Conservation (phyloP, 306 rosid genomes). For the Dryas drummondii region DNA sequence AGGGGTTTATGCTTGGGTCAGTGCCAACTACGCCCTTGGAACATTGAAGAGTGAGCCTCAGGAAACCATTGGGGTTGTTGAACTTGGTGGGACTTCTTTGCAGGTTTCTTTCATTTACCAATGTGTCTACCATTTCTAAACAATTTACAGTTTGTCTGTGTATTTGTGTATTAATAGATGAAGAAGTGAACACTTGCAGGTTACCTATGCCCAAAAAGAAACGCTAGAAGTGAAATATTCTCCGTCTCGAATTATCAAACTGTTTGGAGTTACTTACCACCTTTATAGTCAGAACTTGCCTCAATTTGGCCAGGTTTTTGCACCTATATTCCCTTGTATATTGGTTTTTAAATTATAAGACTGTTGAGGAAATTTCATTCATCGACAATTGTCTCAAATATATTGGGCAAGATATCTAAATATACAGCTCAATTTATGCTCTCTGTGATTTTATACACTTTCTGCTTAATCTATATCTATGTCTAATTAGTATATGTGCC, state of each 20-base stretch:
- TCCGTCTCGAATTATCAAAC: constrained; percentile 26
- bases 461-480: neutral
- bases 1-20: constrained; percentile 54
- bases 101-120: constrained; percentile 46
- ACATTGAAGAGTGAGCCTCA: constrained; percentile 43
- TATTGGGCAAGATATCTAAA: no score
- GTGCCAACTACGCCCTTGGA: constrained; percentile 57
- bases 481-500: neutral
- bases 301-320: constrained; percentile 47
- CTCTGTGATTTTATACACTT: neutral
- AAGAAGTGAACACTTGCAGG: constrained; percentile 24
- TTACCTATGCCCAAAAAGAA: constrained; percentile 31
- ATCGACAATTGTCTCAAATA: no score
- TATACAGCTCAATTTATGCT: no score
- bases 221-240: constrained; percentile 25
- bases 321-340: neutral
- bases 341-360: neutral
- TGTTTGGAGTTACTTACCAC: constrained; percentile 44
- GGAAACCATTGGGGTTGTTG: constrained; percentile 52
- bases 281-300: constrained; percentile 39
- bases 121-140: neutral
- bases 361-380: neutral
- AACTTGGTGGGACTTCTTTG: constrained; percentile 58
- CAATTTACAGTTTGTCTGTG: neutral
- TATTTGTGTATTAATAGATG: neutral